Evolutionary conservation across 495 filamentous ascomycete genomes (phyloP).

Genomic region (Podospora pseudocomata): DNA sequence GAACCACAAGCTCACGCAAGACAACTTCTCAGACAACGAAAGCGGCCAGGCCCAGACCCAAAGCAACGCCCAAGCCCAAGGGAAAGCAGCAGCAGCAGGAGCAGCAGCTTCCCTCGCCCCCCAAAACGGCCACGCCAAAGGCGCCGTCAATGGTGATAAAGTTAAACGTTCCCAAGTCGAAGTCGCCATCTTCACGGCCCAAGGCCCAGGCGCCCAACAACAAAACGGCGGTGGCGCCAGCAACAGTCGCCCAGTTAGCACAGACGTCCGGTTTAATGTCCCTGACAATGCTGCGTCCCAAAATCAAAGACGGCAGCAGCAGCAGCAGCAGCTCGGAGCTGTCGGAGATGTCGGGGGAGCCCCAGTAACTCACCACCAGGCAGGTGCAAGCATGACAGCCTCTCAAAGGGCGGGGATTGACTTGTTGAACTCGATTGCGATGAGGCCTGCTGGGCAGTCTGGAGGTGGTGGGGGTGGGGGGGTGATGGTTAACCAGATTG

Average conservation of each 20-base stretch:
- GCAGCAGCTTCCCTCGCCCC: neutral
- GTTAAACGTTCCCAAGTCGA: neutral
- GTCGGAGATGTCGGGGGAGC: neutral
- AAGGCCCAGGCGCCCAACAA: neutral
- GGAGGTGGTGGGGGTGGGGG: too few relatives aligned
- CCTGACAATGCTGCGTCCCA: neutral
- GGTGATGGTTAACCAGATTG: too few relatives aligned
- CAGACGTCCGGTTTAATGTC: neutral
- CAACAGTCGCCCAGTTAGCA: neutral
- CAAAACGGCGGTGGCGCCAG: too few relatives aligned
- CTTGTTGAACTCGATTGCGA: neutral
- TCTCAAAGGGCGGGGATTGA: neutral
- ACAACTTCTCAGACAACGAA: neutral
- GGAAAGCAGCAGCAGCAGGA: neutral
- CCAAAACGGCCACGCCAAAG: slow-evolving; percentile 5
- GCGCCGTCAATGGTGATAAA: neutral
- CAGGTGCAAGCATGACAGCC: neutral
- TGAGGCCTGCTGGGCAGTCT: neutral
- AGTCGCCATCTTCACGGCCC: neutral
- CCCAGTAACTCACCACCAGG: neutral
- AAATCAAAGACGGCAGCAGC: neutral
- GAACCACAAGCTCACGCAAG: slow-evolving; percentile 20
- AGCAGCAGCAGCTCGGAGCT: neutral
- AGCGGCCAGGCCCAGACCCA: slow-evolving; percentile 11
- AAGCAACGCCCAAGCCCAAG: slow-evolving; percentile 18